These are phyloP conservation scores for Leptographium lundbergii DNA, from an alignment of 2,329 filamentous ascomycete species.

Conservation along the genomic window DNA sequence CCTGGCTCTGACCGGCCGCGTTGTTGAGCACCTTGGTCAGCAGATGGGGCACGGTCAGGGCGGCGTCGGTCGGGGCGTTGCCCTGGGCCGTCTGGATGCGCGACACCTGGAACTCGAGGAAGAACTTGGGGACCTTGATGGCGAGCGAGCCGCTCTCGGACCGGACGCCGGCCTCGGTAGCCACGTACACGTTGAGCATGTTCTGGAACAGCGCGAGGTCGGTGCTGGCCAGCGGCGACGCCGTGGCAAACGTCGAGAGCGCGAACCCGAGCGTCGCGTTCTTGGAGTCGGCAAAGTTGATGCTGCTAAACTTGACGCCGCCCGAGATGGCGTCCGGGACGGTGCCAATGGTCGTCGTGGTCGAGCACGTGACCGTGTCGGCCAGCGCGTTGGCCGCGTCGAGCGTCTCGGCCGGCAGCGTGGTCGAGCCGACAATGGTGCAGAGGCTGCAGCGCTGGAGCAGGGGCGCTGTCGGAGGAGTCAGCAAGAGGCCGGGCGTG, in stretches of 20 bases:
- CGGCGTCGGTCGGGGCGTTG: slow-evolving; percentile 35
- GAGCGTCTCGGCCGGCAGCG: slow-evolving; percentile 37
- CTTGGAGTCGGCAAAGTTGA: slow-evolving; percentile 41
- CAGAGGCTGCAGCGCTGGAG: slow-evolving; percentile 20
- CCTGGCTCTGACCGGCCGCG: slow-evolving; percentile 33
- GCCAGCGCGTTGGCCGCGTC: slow-evolving; percentile 29
- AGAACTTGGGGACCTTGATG: slow-evolving; percentile 53
- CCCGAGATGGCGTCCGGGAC: slow-evolving; percentile 46
- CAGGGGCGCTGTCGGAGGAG: not conserved
- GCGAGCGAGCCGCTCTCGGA: slow-evolving; percentile 38
- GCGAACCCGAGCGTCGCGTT: slow-evolving; percentile 40
- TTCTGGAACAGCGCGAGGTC: slow-evolving; percentile 40
- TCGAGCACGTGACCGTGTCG: slow-evolving; percentile 35
- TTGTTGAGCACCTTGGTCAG: slow-evolving; percentile 45
- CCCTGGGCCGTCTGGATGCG: slow-evolving; percentile 48
- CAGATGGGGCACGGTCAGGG: slow-evolving; percentile 42
- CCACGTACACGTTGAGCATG: slow-evolving; percentile 41
- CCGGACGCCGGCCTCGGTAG: slow-evolving; percentile 46
- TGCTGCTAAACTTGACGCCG: slow-evolving; percentile 33
- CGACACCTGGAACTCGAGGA: slow-evolving; percentile 44
- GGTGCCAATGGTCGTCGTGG: slow-evolving; percentile 30
- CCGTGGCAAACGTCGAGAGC: slow-evolving; percentile 38
- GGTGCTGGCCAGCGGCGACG: slow-evolving; percentile 31
- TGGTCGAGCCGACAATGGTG: slow-evolving; percentile 38
- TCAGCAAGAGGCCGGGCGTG: not conserved